A percentile compares a stretch with the other conserved stretches of the same genome.
Evolutionary conservation across 768 basidiomycete genomes (phyloP).

Genomic region (Tulasnella sp.): DNA sequence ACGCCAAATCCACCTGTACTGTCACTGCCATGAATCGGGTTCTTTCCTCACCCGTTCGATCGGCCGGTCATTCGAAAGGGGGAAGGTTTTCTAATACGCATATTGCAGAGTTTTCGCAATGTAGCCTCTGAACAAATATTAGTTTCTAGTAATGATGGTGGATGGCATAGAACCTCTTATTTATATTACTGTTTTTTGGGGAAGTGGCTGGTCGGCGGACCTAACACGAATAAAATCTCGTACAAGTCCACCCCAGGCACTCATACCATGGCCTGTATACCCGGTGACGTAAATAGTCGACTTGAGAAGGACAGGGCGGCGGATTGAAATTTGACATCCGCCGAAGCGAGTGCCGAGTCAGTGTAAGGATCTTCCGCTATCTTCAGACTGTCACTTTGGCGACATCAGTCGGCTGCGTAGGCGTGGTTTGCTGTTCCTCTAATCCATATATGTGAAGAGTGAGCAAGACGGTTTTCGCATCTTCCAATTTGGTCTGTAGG

Average conservation of each 20-base stretch:
- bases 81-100: neutral
- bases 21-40: neutral
- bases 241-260: neutral
- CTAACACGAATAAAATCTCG: neutral
- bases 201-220: neutral
- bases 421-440: neutral
- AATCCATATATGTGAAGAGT: neutral
- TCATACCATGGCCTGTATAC: constrained; percentile 16
- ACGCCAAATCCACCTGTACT: neutral
- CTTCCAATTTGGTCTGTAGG: constrained; percentile 40
- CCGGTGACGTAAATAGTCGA: neutral
- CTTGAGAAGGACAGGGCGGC: neutral
- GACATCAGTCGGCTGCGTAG: neutral
- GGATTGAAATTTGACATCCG: neutral
- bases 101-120: neutral
- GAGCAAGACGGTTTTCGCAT: constrained; percentile 25
- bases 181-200: constrained; percentile 1
- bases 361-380: neutral
- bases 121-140: neutral
- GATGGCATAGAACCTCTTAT: neutral
- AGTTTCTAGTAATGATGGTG: neutral
- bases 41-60: neutral
- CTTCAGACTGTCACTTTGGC: neutral
- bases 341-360: neutral
- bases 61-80: neutral